Evolutionary conservation across 1,139 yeast species (phyloP).

Genomic region (Pichia sp.): DNA sequence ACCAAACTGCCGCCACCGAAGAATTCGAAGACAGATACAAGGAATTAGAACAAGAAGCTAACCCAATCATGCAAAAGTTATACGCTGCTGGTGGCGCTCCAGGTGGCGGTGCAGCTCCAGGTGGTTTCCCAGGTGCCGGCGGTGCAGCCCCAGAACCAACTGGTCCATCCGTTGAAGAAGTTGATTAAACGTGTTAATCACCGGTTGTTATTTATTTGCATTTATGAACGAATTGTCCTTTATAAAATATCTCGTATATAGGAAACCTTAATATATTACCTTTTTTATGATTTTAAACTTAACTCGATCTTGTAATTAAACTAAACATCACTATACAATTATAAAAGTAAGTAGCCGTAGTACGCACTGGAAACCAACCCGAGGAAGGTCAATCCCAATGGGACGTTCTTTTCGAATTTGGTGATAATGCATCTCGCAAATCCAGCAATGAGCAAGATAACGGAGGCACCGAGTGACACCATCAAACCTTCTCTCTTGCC

Average conservation of each 20-base stretch:
- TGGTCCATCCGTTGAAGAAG: conserved; percentile 76
- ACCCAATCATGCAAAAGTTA: conserved; percentile 65
- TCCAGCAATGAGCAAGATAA: conserved; percentile 66
- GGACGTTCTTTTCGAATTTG: conserved; percentile 66
- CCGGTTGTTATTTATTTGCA: not conserved
- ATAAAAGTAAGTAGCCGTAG: conserved; percentile 41
- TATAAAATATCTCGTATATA: not conserved
- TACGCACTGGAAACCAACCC: conserved; percentile 69
- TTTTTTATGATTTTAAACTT: no score
- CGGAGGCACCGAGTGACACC: conserved; percentile 71
- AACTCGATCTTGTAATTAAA: no score
- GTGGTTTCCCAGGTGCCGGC: conserved; percentile 25
- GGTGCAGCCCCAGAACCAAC: conserved; percentile 41
- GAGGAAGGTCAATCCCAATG: conserved; percentile 58
- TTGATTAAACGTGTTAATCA: conserved; percentile 42
- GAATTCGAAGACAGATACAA: conserved; percentile 61
- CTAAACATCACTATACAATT: no score
- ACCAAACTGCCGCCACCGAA: conserved; percentile 51
- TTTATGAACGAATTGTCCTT: not conserved
- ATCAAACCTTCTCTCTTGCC: conserved; percentile 83
- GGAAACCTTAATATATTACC: no score
- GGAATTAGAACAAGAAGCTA: conserved; percentile 63
- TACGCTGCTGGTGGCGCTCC: conserved; percentile 54
- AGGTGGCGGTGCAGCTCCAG: conserved; percentile 31
- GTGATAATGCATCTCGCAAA: conserved; percentile 45